Conservation (phyloP, 306 rosid genomes). For the Begonia fuchsioides region DNA sequence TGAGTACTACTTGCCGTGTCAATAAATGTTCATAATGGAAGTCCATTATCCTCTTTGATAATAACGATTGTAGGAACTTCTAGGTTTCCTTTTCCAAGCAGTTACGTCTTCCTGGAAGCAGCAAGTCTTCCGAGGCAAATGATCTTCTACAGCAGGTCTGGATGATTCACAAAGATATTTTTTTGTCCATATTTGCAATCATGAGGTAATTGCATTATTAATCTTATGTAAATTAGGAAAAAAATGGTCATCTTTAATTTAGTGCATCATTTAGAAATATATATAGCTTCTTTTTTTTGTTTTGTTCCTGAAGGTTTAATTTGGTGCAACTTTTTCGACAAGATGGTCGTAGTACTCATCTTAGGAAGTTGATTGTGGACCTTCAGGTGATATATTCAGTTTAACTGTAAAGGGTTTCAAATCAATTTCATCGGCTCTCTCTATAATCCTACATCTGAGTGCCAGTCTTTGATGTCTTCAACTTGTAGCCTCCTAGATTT, state of each 20-base stretch:
- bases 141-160: constrained; percentile 62
- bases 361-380: constrained; percentile 77
- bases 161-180: constrained; percentile 79
- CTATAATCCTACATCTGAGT: neutral
- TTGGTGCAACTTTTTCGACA: constrained; percentile 63
- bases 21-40: neutral
- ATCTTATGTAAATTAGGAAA: neutral
- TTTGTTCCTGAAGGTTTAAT: constrained; percentile 55
- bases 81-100: constrained; percentile 79
- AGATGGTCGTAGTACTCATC: constrained; percentile 44
- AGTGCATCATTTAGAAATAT: no score
- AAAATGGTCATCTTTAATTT: neutral
- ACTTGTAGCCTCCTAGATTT: constrained; percentile 75
- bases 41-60: no score
- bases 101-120: constrained; percentile 58
- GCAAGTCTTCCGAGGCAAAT: constrained; percentile 26
- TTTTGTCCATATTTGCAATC: constrained; percentile 55
- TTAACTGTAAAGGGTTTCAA: neutral
- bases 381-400: constrained; percentile 38
- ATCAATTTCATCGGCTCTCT: neutral
- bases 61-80: constrained; percentile 3
- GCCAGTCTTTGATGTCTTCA: constrained; percentile 2
- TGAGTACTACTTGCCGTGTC: constrained; percentile 27
- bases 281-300: constrained; percentile 13
- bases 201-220: constrained; percentile 49